Conservation (phyloP, 176 grass and related monocot species). For the Phoenix roebelenii region DNA sequence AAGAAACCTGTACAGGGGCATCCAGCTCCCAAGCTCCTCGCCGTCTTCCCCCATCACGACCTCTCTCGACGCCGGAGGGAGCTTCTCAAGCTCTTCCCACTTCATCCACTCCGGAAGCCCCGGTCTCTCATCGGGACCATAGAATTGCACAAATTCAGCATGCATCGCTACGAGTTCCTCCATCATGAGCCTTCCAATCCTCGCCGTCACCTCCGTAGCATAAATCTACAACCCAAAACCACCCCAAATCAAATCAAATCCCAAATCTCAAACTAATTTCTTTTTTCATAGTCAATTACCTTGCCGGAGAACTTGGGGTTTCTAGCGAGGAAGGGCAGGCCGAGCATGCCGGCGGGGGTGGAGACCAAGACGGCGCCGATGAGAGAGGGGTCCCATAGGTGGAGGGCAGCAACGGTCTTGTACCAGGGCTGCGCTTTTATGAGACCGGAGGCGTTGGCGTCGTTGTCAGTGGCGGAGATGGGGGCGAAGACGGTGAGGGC, state of each 20-base stretch:
- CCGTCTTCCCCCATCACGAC: constrained; percentile 25
- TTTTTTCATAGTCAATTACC: constrained; percentile 12
- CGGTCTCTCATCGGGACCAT: constrained; percentile 37
- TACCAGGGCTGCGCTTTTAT: constrained; percentile 54
- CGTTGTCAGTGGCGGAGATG: constrained; percentile 2
- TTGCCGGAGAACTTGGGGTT: constrained; percentile 48
- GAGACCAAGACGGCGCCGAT: constrained; percentile 63
- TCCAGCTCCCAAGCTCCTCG: constrained; percentile 34
- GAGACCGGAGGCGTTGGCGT: constrained; percentile 11
- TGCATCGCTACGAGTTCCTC: constrained; percentile 69
- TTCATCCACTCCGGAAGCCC: constrained; percentile 59
- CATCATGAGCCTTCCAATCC: constrained; percentile 73
- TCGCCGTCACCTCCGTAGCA: constrained; percentile 51
- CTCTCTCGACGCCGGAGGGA: constrained; percentile 29
- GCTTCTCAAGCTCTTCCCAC: constrained; percentile 38
- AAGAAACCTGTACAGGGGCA: constrained; percentile 72
- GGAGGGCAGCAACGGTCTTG: constrained; percentile 36
- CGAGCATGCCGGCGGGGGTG: constrained; percentile 56
- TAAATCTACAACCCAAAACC: constrained; percentile 46
- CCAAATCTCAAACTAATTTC: background rate
- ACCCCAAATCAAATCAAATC: background rate
- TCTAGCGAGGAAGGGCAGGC: constrained; percentile 75
- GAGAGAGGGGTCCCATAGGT: constrained; percentile 31
- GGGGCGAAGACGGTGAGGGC: constrained; percentile 49
- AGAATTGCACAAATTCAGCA: constrained; percentile 51